A percentile compares a stretch with the other conserved stretches of the same genome.
phyloP scores from a whole-genome alignment of 192 early-diverging fungal genomes.

The Coemansia sp. region DNA sequence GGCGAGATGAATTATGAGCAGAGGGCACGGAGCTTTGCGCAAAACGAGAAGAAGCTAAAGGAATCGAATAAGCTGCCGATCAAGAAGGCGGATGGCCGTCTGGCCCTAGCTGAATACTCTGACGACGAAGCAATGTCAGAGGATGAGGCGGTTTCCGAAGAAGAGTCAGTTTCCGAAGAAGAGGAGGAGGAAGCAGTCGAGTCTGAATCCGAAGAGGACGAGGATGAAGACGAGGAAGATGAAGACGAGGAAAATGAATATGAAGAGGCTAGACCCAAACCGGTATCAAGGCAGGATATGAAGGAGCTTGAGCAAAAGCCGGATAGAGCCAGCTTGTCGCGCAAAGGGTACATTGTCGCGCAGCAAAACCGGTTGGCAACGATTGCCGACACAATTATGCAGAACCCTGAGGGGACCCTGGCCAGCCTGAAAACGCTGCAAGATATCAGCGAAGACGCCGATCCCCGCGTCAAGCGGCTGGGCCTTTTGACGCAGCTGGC shows the following conservation, averaged over 20 bases:
- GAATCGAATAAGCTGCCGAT: constrained; percentile 57
- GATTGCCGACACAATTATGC: constrained; percentile 75
- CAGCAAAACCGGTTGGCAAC: constrained; percentile 81
- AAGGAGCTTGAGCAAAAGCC: constrained; percentile 14
- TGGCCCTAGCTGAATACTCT: constrained; percentile 53
- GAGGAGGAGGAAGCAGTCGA: constrained; percentile 1
- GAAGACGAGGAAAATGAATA: not conserved
- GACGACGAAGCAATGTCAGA: constrained; percentile 37
- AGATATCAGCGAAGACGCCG: constrained; percentile 63
- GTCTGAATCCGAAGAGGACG: not conserved
- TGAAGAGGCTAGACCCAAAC: constrained; percentile 14
- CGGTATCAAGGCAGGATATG: no score
- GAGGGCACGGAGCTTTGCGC: constrained; percentile 26
- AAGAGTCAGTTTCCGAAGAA: constrained; percentile 2
- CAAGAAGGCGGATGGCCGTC: constrained; percentile 55
- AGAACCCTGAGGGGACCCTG: constrained; percentile 78
- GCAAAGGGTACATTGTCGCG: constrained; percentile 59
- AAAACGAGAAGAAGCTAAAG: constrained; percentile 38
- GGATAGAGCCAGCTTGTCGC: constrained; percentile 48
- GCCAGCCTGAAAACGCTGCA: constrained; percentile 64
- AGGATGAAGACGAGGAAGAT: not conserved
- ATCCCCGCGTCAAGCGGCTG: constrained; percentile 68
- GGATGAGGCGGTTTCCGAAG: constrained; percentile 35
- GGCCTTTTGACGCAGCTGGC: constrained; percentile 85
- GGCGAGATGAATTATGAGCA: constrained; percentile 49